Percentiles rank a stretch among this genome's conserved stretches.
These are phyloP conservation scores for Talaromyces sp. DNA, from an alignment of 2,329 filamentous ascomycete species.

Conservation along the genomic window DNA sequence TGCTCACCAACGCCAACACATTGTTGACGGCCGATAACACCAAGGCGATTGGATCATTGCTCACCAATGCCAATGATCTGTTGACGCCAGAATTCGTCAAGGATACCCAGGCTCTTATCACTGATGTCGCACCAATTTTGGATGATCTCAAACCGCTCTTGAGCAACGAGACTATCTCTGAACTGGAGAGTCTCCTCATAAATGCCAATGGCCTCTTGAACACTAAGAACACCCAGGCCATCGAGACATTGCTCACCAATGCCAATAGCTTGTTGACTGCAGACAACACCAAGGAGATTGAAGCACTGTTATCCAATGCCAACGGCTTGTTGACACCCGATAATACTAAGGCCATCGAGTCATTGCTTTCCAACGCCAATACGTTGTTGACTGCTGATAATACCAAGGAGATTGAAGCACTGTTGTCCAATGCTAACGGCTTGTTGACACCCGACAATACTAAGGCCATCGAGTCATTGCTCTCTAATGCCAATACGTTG, in stretches of 20 bases:
- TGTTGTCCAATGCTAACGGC: conserved; percentile 23
- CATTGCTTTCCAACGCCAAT: conserved; percentile 25
- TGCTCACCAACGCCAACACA: conserved; percentile 21
- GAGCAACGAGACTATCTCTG: conserved; percentile 24
- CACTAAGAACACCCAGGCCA: conserved; percentile 24
- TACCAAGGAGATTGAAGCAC: conserved; percentile 9
- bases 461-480: conserved; percentile 27
- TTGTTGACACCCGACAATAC: conserved; percentile 25
- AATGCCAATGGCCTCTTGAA: conserved; percentile 29
- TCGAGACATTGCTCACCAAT: conserved; percentile 26
- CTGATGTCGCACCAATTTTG: conserved; percentile 14
- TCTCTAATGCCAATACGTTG: conserved; percentile 26
- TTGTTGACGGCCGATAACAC: conserved; percentile 20
- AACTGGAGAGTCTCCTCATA: conserved; percentile 30
- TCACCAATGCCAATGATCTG: conserved; percentile 20
- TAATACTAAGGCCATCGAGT: conserved; percentile 27
- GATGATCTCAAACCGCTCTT: conserved; percentile 16
- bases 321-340: conserved; percentile 21
- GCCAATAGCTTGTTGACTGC: conserved; percentile 27
- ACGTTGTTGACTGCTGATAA: conserved; percentile 8
- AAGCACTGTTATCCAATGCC: neutral
- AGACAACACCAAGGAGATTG: conserved; percentile 2
- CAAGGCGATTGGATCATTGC: conserved; percentile 16
- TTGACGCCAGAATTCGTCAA: conserved; percentile 19
- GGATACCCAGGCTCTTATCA: conserved; percentile 11